These are phyloP conservation scores for Zygosaccharomyces lentus DNA, from an alignment of 805 yeast genomes.

Conservation along the genomic window DNA sequence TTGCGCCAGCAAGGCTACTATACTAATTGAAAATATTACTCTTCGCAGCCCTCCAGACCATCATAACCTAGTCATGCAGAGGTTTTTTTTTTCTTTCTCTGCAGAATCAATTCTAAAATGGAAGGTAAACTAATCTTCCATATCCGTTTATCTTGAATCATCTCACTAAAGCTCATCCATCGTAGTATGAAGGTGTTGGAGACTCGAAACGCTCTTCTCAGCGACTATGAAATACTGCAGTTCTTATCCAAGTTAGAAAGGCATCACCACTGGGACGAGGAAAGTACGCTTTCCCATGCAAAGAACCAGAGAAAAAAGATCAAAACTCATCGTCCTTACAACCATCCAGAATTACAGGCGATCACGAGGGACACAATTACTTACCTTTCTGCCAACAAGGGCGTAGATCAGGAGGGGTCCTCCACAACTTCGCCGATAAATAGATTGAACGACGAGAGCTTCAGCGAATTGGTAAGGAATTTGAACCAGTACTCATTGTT, in stretches of 20 bases:
- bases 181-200: constrained; percentile 40
- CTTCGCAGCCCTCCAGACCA: no score
- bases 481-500: constrained; percentile 50
- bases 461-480: constrained; percentile 28
- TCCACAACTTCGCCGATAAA: constrained; percentile 24
- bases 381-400: constrained; percentile 24
- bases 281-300: constrained; percentile 12
- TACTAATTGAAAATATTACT: no score
- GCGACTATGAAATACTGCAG: constrained; percentile 53
- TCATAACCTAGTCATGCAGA: background rate
- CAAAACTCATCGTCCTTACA: constrained; percentile 28
- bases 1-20: constrained; percentile 21
- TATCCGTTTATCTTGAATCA: background rate
- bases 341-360: constrained; percentile 36
- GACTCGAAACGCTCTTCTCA: constrained; percentile 49
- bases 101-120: no score
- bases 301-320: constrained; percentile 25
- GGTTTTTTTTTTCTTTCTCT: background rate
- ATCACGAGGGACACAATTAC: constrained; percentile 35
- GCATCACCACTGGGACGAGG: constrained; percentile 36
- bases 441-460: constrained; percentile 30
- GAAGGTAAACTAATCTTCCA: no score
- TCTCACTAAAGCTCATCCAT: background rate
- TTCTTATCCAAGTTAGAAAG: constrained; percentile 44
- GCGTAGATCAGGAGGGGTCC: constrained; percentile 19